Evolutionary conservation across 768 basidiomycete species (phyloP).

Genomic region (Lactifluus echinatus): DNA sequence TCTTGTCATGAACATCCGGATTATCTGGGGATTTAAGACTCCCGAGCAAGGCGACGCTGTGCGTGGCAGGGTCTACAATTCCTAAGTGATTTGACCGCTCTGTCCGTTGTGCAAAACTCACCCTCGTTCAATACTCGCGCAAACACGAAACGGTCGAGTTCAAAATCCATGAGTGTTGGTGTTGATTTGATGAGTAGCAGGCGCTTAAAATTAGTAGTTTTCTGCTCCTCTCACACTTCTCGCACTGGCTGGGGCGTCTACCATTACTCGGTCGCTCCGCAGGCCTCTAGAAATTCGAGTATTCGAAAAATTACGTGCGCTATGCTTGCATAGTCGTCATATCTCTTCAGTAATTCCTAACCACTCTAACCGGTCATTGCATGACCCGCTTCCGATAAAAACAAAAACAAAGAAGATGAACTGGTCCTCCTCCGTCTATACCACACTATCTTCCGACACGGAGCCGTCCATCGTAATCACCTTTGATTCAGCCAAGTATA

Average conservation of each 20-base stretch:
- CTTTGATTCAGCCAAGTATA: slow-evolving; percentile 73
- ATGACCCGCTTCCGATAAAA: background rate
- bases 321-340: slow-evolving; percentile 21
- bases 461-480: slow-evolving; percentile 67
- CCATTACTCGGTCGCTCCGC: background rate
- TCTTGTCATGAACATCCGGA: background rate
- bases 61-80: slow-evolving; percentile 12
- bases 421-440: slow-evolving; percentile 58
- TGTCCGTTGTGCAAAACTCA: slow-evolving; percentile 16
- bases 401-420: slow-evolving; percentile 30
- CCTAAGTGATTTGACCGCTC: background rate
- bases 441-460: slow-evolving; percentile 61
- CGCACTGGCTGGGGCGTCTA: too few relatives aligned
- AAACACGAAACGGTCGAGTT: slow-evolving; percentile 11
- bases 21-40: background rate
- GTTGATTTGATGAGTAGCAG: too few relatives aligned
- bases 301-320: slow-evolving; percentile 18
- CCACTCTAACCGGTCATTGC: slow-evolving; percentile 1
- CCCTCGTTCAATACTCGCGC: slow-evolving; percentile 18
- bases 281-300: slow-evolving; percentile 7
- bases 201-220: too few relatives aligned
- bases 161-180: slow-evolving; percentile 7
- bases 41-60: slow-evolving; percentile 12
- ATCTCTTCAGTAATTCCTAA: background rate
- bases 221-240: too few relatives aligned